Base-by-base conservation (phyloP, 1,284 basidiomycete species). In the Meira miltonrushii region DNA sequence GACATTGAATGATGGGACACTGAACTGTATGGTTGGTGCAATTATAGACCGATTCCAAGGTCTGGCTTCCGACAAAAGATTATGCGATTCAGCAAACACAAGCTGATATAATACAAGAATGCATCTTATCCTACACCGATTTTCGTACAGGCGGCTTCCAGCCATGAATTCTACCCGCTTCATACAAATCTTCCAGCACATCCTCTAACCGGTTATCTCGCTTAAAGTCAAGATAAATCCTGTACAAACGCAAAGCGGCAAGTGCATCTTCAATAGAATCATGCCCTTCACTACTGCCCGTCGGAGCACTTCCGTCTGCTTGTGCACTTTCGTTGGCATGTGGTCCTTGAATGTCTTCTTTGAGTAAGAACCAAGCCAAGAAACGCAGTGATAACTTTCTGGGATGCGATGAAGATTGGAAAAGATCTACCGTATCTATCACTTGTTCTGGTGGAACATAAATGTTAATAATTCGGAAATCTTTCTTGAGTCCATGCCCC, bases 401-500 rank as follows among this genome's bases (percentile, higher is more conserved):
- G 65, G 91, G 88, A 33, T 91, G 86, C 37, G 84, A 82, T 55
- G 85, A 84, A 23, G 92, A 81, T 74, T 90, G 94, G 79, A 92
- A 98, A 21, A 97, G 83, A 78, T 94, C 90, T 59, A 98, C 94
- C 0, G 95, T 98, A 77, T 98, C 94, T 61, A 95, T 88, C 50
- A 99, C 92, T 79, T 95, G 93, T 3, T 88, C 85, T 0, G 91
- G 90, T 0, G 95, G 94, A 6, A 99, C 91, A 74, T 88, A 93
- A 53, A 98, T 91, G 78, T 98, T 98, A 81, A 98, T 97, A 60
- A 95, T 98, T 11, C 95, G 85, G 80, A 98, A 97, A 79, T 98
- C 95, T 78, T 97, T 97, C n/a, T 90, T 89, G n/a, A 98, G 84
- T 0, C 95, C 95, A 72, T 99, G 94, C 0, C 95, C 95, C 57